A percentile compares a stretch with the other conserved stretches of the same genome.
phyloP scores from a whole-genome alignment of 2,329 filamentous ascomycete genomes.

The Chaetomium strumarium region DNA sequence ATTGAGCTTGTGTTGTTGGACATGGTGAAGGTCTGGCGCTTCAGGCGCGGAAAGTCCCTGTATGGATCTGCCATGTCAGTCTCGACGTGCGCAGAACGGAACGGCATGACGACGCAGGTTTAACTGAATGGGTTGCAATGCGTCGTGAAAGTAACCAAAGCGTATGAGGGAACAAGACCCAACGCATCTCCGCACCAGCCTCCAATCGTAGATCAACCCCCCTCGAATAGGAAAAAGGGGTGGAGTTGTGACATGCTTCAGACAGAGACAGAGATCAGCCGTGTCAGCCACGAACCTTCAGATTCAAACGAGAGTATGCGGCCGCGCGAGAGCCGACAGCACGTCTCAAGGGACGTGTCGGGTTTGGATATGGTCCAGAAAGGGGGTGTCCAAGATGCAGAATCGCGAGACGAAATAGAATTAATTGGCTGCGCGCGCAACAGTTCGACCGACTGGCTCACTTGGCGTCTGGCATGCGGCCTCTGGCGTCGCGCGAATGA shows the following conservation, averaged over 20 bases:
- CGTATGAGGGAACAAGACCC: neutral
- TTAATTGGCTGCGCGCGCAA: constrained; percentile 21
- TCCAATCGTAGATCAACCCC: neutral
- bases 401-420: constrained; percentile 23
- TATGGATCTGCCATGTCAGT: constrained; percentile 28
- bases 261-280: constrained; percentile 16
- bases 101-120: constrained; percentile 1
- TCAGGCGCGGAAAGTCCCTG: constrained; percentile 26
- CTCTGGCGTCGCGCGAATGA: constrained; percentile 1
- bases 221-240: neutral
- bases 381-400: constrained; percentile 21
- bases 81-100: neutral
- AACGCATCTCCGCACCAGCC: neutral
- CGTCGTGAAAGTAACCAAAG: constrained; percentile 1
- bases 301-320: constrained; percentile 2
- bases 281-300: constrained; percentile 17
- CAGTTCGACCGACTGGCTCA: constrained; percentile 3
- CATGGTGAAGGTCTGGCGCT: constrained; percentile 29
- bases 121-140: constrained; percentile 11
- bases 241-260: constrained; percentile 11
- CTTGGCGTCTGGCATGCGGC: constrained; percentile 9
- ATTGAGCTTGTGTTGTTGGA: constrained; percentile 26
- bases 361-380: constrained; percentile 13
- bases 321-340: constrained; percentile 9
- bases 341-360: neutral